Conservation (phyloP, 805 yeast genomes). For the Isabelozyma pseudorhagii region DNA sequence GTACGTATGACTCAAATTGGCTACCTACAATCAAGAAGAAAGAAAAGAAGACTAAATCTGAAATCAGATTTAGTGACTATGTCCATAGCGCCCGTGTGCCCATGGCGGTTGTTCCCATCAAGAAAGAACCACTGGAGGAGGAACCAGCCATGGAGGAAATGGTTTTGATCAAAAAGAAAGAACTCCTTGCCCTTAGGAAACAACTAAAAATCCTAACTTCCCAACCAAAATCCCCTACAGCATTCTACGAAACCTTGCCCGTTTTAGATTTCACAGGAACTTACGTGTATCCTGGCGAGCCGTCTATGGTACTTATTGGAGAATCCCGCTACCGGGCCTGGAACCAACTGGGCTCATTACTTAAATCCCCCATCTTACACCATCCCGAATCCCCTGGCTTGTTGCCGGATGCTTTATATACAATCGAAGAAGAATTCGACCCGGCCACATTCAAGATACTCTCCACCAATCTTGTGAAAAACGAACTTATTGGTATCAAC, state of each 20-base stretch:
- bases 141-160: background rate
- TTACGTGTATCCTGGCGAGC: background rate
- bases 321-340: background rate
- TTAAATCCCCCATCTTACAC: background rate
- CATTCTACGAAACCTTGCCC: background rate
- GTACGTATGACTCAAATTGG: constrained; percentile 9
- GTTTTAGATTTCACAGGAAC: background rate
- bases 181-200: background rate
- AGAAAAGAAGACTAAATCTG: background rate
- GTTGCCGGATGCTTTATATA: background rate
- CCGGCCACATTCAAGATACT: background rate
- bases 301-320: background rate
- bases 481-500: constrained; percentile 5
- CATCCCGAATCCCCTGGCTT: background rate
- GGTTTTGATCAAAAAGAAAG: background rate
- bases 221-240: background rate
- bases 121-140: background rate
- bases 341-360: background rate
- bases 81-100: constrained; percentile 1
- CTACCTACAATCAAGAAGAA: background rate
- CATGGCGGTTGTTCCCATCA: background rate
- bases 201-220: background rate
- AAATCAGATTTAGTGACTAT: background rate
- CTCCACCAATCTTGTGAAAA: background rate
- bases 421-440: background rate